These are phyloP conservation scores for Euclidium syriacum DNA, from an alignment of 345 rosid genomes.

Conservation along the genomic window DNA sequence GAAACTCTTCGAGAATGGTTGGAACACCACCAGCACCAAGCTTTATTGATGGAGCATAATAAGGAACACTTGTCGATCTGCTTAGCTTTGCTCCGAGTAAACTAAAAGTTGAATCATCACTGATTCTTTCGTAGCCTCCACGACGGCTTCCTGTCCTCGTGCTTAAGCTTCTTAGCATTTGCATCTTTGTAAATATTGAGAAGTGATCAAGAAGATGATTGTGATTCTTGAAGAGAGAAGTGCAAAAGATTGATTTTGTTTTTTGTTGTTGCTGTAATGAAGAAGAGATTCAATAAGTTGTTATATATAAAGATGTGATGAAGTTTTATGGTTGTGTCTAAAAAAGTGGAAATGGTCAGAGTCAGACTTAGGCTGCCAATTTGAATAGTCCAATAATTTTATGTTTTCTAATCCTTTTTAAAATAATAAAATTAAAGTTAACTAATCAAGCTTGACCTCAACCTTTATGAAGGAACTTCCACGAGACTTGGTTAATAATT, in stretches of 20 bases:
- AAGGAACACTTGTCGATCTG: background rate
- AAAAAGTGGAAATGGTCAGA: background rate
- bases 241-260: no score
- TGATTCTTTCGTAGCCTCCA: slow-evolving; percentile 37
- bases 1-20: background rate
- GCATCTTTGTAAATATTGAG: background rate
- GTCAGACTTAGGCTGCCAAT: background rate
- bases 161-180: slow-evolving; percentile 50
- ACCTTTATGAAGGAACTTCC: no score
- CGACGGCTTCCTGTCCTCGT: slow-evolving; percentile 23
- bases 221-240: no score
- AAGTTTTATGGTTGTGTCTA: background rate
- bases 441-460: no score
- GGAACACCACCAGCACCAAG: background rate
- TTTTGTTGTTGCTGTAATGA: background rate
- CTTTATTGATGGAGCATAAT: background rate
- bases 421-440: no score
- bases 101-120: slow-evolving; percentile 8
- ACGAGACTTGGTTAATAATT: no score
- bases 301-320: background rate
- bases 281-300: background rate
- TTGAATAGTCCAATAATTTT: background rate
- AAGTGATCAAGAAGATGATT: background rate
- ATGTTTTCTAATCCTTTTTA: no score
- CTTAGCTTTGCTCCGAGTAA: background rate